Percentiles rank a stretch among this genome's conserved stretches.
Evolutionary conservation across 805 yeast genomes (phyloP).

Genomic region (Candida nanaspora): DNA sequence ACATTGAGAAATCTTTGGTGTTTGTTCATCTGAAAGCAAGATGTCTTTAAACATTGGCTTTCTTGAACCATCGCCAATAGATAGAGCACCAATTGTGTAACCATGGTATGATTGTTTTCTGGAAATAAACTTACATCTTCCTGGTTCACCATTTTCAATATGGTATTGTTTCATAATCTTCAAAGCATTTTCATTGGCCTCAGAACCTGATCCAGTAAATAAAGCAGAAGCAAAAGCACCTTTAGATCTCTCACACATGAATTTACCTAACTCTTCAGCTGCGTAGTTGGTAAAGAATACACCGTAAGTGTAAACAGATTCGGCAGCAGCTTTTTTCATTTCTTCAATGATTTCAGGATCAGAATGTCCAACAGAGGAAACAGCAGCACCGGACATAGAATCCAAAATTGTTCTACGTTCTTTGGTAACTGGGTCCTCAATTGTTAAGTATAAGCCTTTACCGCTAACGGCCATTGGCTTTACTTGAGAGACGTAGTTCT

Average conservation of each 20-base stretch:
- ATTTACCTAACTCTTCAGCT: constrained; percentile 35
- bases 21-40: constrained; percentile 14
- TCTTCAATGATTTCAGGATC: constrained; percentile 31
- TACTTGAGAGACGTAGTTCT: constrained; percentile 30
- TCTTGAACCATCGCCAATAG: constrained; percentile 32
- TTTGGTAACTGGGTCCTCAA: constrained; percentile 34
- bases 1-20: constrained; percentile 23
- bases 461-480: constrained; percentile 35
- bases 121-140: constrained; percentile 34
- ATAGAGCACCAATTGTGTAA: constrained; percentile 38
- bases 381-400: constrained; percentile 44
- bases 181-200: constrained; percentile 72
- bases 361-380: constrained; percentile 35
- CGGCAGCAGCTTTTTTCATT: constrained; percentile 29
- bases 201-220: constrained; percentile 64
- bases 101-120: constrained; percentile 44
- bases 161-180: constrained; percentile 54
- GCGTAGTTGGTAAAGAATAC: constrained; percentile 27
- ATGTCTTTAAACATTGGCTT: constrained; percentile 26
- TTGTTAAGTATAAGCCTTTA: constrained; percentile 32
- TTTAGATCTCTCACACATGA: constrained; percentile 34
- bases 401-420: constrained; percentile 28
- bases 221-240: constrained; percentile 32
- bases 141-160: constrained; percentile 32
- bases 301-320: constrained; percentile 30